Evolutionary conservation across 179 eudicot genomes (phyloP), one percentile per base, ranked within the genome.

Genomic region (Nepenthes alata): DNA sequence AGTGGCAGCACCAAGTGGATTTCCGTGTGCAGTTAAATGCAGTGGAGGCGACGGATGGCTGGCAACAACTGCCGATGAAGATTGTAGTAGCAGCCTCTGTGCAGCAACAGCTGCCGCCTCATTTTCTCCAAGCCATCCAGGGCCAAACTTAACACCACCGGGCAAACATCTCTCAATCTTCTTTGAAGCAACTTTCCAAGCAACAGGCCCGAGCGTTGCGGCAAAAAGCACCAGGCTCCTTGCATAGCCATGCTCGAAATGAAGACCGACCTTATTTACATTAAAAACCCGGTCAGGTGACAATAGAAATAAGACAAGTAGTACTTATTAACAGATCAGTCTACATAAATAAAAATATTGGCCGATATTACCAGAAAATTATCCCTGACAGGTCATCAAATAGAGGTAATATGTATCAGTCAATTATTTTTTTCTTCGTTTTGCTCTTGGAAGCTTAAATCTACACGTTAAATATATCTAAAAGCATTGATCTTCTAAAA

Each of bases 211-310:
- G 47, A 93, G 85, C 61, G 81, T 75, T 68, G 90, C 83, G 16
- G 98, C 97, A 79, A 83, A 93, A 39, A 79, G 83, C 44, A 95
- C 93, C 66, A 93, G 75, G 80, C 98, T 93, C 74, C 94, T 83
- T 2, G 95, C 88, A 65, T 89, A 93, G 25, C 87, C 88, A 69
- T 85, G 78, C 65, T 90, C 94, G 0, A 77, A 45, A 45, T 85
- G 88, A 35, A 85, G 74, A 41, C 95, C 97, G 14, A 93, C 94
- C 97, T 93, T 80, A 38, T 13, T 63, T 49, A 58, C 59, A 59
- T 62, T n/a, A 58, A 48, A 53, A 45, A 14, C n/a, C 44, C 7
- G 10, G 58, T 66, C 37, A 71, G 37, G 48, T 25, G 25, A 25
- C 25, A 25, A 25, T 25, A 25, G 25, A 25, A 25, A 25, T 1